These are phyloP conservation scores for Pythium sukuiense DNA, from an alignment of 352 stramenopile genomes.

Conservation along the genomic window DNA sequence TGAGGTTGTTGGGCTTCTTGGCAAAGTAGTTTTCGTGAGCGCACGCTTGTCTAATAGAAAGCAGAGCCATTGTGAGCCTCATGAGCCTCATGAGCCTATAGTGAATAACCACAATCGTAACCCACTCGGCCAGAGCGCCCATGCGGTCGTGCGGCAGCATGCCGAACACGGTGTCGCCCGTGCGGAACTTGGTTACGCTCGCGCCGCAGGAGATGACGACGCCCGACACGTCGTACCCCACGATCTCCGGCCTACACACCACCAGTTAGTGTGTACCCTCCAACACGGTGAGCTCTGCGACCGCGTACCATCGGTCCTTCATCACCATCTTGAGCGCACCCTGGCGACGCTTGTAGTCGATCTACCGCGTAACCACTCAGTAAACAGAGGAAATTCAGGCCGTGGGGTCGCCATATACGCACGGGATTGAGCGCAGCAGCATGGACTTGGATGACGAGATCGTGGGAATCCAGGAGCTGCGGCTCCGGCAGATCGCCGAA, in stretches of 20 bases:
- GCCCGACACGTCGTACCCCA: constrained; percentile 74
- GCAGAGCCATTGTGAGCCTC: not conserved
- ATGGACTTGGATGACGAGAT: constrained; percentile 69
- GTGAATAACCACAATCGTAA: not conserved
- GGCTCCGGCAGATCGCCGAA: constrained; percentile 52
- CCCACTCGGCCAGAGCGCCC: constrained; percentile 69
- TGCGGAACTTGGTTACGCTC: constrained; percentile 53
- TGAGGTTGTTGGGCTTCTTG: constrained; percentile 69
- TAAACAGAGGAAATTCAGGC: constrained; percentile 2
- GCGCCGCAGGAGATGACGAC: constrained; percentile 55
- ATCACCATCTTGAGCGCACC: constrained; percentile 68
- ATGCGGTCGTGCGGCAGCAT: constrained; percentile 69
- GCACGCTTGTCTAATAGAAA: constrained; percentile 39
- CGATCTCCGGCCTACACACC: constrained; percentile 49
- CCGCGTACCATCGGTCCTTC: constrained; percentile 28
- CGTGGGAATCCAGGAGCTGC: constrained; percentile 44
- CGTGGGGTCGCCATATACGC: constrained; percentile 3
- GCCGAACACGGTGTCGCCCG: constrained; percentile 69
- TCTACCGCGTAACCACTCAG: constrained; percentile 26
- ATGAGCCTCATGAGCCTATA: not conserved
- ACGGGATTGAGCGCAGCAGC: constrained; percentile 66
- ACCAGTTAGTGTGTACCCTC: not conserved
- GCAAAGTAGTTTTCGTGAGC: constrained; percentile 60
- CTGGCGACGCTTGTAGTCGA: constrained; percentile 82
- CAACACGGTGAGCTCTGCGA: no score